Evolutionary conservation across 2,329 filamentous ascomycete genomes (phyloP).

Genomic region (Colletotrichum trifolii): DNA sequence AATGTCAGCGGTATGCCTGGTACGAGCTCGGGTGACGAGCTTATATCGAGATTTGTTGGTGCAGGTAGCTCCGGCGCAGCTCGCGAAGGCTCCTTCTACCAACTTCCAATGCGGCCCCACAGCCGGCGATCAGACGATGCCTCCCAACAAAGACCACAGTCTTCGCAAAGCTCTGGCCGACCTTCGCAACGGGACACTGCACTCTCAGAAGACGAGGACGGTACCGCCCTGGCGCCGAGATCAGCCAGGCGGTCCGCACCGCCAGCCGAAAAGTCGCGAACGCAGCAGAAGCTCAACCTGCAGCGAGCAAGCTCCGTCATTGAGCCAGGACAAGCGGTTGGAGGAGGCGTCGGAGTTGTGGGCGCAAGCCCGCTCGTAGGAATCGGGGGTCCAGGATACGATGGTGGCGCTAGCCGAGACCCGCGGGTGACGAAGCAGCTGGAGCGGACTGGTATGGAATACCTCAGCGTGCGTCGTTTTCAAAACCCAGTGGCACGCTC

Average conservation of each 20-base stretch:
- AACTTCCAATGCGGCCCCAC: slow-evolving; percentile 44
- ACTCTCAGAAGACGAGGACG: slow-evolving; percentile 47
- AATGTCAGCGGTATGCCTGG: slow-evolving; percentile 44
- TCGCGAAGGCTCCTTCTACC: slow-evolving; percentile 64
- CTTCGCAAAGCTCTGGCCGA: slow-evolving; percentile 51
- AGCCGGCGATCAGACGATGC: slow-evolving; percentile 47
- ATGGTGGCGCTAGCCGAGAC: slow-evolving; percentile 63
- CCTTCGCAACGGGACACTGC: slow-evolving; percentile 10
- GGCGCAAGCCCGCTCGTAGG: slow-evolving; percentile 61
- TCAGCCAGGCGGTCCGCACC: slow-evolving; percentile 52
- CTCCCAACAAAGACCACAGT: slow-evolving; percentile 52
- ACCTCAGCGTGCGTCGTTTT: slow-evolving; percentile 77
- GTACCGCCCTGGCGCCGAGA: slow-evolving; percentile 60
- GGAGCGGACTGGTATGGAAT: slow-evolving; percentile 78
- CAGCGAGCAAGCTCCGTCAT: slow-evolving; percentile 79
- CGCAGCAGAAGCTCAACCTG: slow-evolving; percentile 80
- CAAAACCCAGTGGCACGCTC: slow-evolving; percentile 77
- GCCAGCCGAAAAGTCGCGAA: slow-evolving; percentile 70
- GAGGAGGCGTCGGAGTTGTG: slow-evolving; percentile 50
- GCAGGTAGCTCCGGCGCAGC: slow-evolving; percentile 60
- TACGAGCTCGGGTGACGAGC: slow-evolving; percentile 38
- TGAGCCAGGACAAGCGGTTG: slow-evolving; percentile 66
- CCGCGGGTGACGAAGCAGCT: slow-evolving; percentile 73
- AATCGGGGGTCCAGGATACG: slow-evolving; percentile 65
- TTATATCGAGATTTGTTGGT: slow-evolving; percentile 71